Conservation (phyloP, 176 grass and related monocot genomes). For the Zizania latifolia region DNA sequence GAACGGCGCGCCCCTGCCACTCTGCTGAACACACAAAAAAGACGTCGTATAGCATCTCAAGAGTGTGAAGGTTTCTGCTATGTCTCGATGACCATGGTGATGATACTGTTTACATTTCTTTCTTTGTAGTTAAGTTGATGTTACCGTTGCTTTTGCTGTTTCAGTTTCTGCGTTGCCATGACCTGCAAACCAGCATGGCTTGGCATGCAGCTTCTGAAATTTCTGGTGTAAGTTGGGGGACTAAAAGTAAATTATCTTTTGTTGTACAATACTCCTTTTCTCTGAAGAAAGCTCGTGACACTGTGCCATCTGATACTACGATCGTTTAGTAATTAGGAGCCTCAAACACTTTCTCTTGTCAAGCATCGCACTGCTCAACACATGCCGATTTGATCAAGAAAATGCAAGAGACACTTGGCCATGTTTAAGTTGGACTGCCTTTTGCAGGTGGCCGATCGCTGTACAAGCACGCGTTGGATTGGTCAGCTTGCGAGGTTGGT, state of each 20-base stretch:
- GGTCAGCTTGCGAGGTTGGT: background rate
- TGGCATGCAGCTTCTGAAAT: slow-evolving; percentile 22
- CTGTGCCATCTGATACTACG: too few species aligned
- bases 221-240: slow-evolving; percentile 16
- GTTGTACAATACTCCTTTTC: background rate
- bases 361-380: background rate
- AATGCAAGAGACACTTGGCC: slow-evolving; percentile 8
- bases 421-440: background rate
- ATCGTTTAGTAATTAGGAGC: background rate
- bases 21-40: slow-evolving; percentile 32
- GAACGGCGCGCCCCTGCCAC: slow-evolving; percentile 75
- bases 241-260: slow-evolving; percentile 40
- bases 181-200: slow-evolving; percentile 14
- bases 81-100: slow-evolving; percentile 22
- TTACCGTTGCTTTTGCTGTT: slow-evolving; percentile 19
- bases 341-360: background rate
- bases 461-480: background rate
- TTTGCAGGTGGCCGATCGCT: background rate
- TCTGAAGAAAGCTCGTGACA: background rate
- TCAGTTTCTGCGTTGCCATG: slow-evolving; percentile 18
- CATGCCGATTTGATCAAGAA: background rate
- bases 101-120: slow-evolving; percentile 29
- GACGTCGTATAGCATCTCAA: slow-evolving; percentile 24
- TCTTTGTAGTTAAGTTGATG: slow-evolving; percentile 29
- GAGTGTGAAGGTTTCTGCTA: background rate